Base-by-base conservation (phyloP, 2,329 filamentous ascomycete species). In the Colletotrichum sp. region DNA sequence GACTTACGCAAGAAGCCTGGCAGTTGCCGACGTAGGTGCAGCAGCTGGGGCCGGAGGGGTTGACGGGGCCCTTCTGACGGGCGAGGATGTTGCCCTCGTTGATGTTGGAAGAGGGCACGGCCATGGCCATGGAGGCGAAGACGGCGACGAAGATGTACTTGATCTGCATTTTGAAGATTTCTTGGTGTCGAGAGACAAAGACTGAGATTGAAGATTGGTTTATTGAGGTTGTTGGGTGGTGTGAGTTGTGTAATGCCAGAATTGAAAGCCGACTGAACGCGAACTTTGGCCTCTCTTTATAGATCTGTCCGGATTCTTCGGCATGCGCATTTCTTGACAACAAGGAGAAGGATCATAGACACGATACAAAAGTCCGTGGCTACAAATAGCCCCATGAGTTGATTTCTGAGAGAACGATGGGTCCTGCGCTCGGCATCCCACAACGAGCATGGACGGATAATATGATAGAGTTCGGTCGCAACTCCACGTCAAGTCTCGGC, bases 231-330 rank as follows among this genome's bases (percentile, higher is more conserved):
- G n/a, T 7, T 52, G n/a, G 2, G 3, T 21, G 3, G 43, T 4
- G 2, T 21, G n/a, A 21, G 10, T 7, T 7, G 5, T 52, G n/a
- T 4, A 3, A 52, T 52, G 43, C 43, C 2, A 4, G 43, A 52
- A 0, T 52, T 52, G 12, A 4, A 0, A 2, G 43, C 7, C 0
- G 10, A 21, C 43, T 52, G n/a, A 52, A 21, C 0, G 43, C 43
- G 43, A 52, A 52, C 3, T 52, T 13, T 1, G 3, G 2, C n/a
- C 6, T 7, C 43, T 52, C 43, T 24, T 52, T 52, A 52, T 52
- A 52, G 4, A 52, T 0, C 43, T 21, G n/a, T 21, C n/a, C n/a
- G 43, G 43, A 52, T 7, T 21, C 43, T 52, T 52, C 43, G 43
- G n/a, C 10, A 24, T 13, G 43, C n/a, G 43, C n/a, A 4, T 21